Evolutionary conservation across 257 asterid genomes (phyloP).

Genomic region (Osmanthus fragrans): DNA sequence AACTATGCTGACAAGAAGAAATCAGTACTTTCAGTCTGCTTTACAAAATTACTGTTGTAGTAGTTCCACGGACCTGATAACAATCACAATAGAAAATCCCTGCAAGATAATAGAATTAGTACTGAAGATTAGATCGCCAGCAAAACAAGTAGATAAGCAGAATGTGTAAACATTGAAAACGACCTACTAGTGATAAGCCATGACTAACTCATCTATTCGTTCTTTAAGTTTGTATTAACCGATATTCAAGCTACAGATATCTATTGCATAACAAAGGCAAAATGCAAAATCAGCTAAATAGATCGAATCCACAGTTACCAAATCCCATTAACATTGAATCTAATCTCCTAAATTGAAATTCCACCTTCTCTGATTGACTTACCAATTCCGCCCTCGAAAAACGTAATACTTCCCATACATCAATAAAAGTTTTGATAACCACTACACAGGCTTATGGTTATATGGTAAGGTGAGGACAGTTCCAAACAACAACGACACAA

Average conservation of each 20-base stretch:
- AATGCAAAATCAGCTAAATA: neutral
- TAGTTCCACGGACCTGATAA: neutral
- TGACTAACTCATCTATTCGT: neutral
- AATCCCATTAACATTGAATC: neutral
- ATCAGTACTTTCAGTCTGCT: constrained; percentile 17
- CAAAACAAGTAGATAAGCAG: neutral
- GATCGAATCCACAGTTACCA: neutral
- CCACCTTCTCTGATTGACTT: neutral
- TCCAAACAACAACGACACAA: neutral
- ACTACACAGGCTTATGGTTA: neutral
- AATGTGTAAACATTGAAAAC: neutral
- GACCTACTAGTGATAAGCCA: neutral
- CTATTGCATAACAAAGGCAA: neutral
- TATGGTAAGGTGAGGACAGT: neutral
- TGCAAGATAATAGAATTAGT: constrained; percentile 25
- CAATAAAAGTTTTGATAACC: neutral
- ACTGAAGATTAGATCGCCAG: neutral
- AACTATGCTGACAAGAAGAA: constrained; percentile 1
- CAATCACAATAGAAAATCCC: constrained; percentile 21
- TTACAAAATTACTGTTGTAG: neutral
- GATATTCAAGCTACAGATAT: neutral
- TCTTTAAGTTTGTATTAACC: too few species aligned
- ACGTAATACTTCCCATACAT: neutral
- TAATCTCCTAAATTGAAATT: neutral
- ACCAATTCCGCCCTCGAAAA: neutral